Base-by-base conservation (phyloP, 202 grass and related monocot genomes). In the Schoenoplectus tabernaemontani region DNA sequence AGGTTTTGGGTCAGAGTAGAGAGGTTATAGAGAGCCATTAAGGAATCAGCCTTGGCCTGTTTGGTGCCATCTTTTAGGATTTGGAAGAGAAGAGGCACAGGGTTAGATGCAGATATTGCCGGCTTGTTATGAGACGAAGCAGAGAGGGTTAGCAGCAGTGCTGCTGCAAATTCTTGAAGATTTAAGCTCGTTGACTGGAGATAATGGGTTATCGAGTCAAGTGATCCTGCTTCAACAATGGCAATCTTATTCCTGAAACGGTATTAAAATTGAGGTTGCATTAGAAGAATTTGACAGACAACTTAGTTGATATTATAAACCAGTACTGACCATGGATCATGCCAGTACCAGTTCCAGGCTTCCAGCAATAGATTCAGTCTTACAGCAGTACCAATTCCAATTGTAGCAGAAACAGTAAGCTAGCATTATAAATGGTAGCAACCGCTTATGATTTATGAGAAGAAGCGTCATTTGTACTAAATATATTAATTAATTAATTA, bases 11-110 rank as follows among this genome's bases (percentile, higher is more conserved):
- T 51, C 50, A 92, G 38, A 0, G 91, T 97, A 57, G 87, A 94
- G 57, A 97, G 91, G 82, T 97, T 97, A 80, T 89, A 94, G 1
- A 97, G 84, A 76, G 91, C 86, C 95, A 87, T 87, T 24, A 97
- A 83, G 4, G 95, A 83, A 5, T 97, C 95, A 60, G 73, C 83
- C 77, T 90, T 90, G 30, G 95, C 91, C 70, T 97, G 95, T 43
- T 83, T 86, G 62, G 88, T 97, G 19, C 94, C 94, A 30, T 90
- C 82, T 76, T 82, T 83, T n/a, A 97, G 82, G 59, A 90, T 90
- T 67, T 87, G 81, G 30, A 97, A 82, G 12, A 97, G 86, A 34
- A 97, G 81, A 58, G 87, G 94, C 54, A 97, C 87, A 76, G 89
- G 87, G 58, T 83, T 85, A 9, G 87, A 46, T 60, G 89, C 63